Base-by-base conservation (phyloP, 306 rosid genomes). In the Notholithocarpus densiflorus region DNA sequence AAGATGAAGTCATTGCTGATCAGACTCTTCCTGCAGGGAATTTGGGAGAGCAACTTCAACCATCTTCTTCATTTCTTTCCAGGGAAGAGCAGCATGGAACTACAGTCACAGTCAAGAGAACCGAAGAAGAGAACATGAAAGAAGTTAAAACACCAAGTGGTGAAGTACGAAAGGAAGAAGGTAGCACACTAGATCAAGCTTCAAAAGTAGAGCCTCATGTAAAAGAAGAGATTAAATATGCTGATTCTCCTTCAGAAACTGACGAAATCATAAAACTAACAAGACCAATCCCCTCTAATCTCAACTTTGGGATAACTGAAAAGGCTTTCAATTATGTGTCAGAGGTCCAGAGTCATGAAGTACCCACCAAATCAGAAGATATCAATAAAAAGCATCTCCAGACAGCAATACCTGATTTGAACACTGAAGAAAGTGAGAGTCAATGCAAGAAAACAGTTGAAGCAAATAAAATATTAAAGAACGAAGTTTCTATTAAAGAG, bases 321-420 rank as follows among this genome's bases (percentile, higher is more conserved):
- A 24, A 37, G 21, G 55, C 73, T 29, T 57, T 24, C 32, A 71
- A 66, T 26, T 65, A 40, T 18, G 71, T 52, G 27, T 56, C 76
- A 56, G 73, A 57, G 12, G 66, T 19, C n/a, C 72, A 57, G 26
- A 66, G 68, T 68, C 66, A 79, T 15, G 82, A 78, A 66, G 68
- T 40, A 31, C 45, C 45, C 79, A 55, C 72, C 72, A 74, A 71
- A 23, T 73, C 73, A 56, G 82, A 78, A 54, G 72, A 73, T 59
- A 73, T 77, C 60, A 52, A 65, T 12, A 76, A 71, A 48, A 78
- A 55, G 45, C 78, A 70, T 56, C 73, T 62, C 53, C 54, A 78
- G 60, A 26, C 76, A 40, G 83, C 75, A 68, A 20, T 48, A 37
- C 66, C 76, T 2, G 56, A 57, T 26, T 64, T 32, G 56, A 43